Percentiles rank a stretch among this genome's conserved stretches.
phyloP scores from a whole-genome alignment of 495 filamentous ascomycete genomes.

The Paragyromitra xinjiangensis region DNA sequence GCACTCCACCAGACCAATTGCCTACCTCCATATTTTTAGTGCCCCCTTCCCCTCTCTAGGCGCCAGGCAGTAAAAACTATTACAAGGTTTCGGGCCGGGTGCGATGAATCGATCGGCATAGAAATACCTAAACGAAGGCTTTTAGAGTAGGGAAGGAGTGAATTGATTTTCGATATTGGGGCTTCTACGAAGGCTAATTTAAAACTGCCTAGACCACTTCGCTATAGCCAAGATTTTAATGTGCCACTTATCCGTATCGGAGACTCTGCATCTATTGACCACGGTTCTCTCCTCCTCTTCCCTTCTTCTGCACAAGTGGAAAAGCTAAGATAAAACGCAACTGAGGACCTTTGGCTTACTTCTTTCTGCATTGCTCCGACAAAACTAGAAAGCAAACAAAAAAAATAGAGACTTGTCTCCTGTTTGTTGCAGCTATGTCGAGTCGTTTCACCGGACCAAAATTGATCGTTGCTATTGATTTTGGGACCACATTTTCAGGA shows the following conservation, averaged over 20 bases:
- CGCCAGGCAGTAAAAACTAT: too few species aligned
- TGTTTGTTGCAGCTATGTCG: slow-evolving; percentile 11
- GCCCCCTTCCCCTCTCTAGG: too few species aligned
- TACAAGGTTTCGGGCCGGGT: too few species aligned
- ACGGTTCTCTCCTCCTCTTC: too few species aligned
- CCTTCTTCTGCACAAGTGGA: not conserved
- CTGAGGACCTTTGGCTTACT: not conserved
- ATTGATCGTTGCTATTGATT: slow-evolving; percentile 50
- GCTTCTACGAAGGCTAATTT: not conserved
- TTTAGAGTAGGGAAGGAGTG: too few species aligned
- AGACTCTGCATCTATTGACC: too few species aligned
- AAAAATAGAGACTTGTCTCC: not conserved
- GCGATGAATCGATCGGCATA: too few species aligned
- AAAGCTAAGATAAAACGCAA: slow-evolving; percentile 8
- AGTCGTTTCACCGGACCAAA: slow-evolving; percentile 13
- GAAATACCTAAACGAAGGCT: too few species aligned
- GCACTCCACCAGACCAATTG: too few species aligned
- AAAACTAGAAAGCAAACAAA: not conserved
- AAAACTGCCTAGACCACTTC: not conserved
- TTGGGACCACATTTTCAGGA: slow-evolving; percentile 51
- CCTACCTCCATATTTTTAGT: too few species aligned
- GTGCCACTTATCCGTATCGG: not conserved
- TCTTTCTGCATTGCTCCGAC: not conserved
- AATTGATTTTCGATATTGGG: too few species aligned
- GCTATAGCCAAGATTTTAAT: not conserved